Evolutionary conservation across 208 protist genomes (phyloP).

Genomic region (Phytomonas francai): DNA sequence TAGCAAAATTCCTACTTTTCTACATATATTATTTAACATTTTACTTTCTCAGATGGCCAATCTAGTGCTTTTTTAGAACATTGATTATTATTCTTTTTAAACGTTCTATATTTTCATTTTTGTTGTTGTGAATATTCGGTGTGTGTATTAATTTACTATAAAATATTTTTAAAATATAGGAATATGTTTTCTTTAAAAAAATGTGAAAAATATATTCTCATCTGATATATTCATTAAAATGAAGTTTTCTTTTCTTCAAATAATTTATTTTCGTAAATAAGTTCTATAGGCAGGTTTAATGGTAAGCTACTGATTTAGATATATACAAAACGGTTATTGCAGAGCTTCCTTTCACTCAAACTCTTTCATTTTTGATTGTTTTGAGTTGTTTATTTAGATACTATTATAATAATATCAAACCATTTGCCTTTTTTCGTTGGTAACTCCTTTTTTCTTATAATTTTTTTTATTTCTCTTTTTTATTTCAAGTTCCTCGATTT

Average conservation of each 20-base stretch:
- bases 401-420: not conserved
- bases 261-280: not conserved
- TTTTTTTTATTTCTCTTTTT: conserved; percentile 8
- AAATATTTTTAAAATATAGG: conserved; percentile 4
- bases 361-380: not conserved
- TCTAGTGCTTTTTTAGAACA: not conserved
- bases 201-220: not conserved
- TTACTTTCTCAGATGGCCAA: no score
- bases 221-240: not conserved
- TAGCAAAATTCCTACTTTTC: no score
- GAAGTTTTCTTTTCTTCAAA: conserved; percentile 12
- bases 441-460: not conserved
- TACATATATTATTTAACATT: no score
- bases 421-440: conserved; percentile 3
- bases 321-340: not conserved
- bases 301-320: not conserved
- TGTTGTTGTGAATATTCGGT: not conserved
- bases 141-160: conserved; percentile 7
- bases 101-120: not conserved
- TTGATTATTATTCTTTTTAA: conserved; percentile 2
- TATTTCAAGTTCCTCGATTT: not conserved
- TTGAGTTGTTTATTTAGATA: not conserved
- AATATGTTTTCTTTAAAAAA: conserved; percentile 13
- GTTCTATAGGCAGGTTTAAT: conserved; percentile 1
- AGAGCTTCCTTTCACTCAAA: not conserved